Base-by-base conservation (phyloP, 2,329 filamentous ascomycete species). In the Cladosporium velox region DNA sequence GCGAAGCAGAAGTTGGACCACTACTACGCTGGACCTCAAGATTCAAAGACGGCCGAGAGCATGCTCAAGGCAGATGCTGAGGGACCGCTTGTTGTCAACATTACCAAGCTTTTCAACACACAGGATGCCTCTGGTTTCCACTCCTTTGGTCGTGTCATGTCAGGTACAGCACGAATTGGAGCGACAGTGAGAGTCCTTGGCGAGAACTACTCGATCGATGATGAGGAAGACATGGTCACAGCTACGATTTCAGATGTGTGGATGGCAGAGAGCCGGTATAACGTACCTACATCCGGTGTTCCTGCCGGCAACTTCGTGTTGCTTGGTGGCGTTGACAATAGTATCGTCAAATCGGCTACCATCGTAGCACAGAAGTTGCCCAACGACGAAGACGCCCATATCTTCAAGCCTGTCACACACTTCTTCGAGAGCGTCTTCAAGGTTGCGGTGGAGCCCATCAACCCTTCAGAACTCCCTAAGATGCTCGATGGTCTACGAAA, bases 371-470 rank as follows among this genome's bases (percentile, higher is more conserved):
- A 88, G 47, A 90, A 88, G 70, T 84, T 97, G 10, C 90, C 92
- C 30, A 90, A 96, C 62, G 88, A 95, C 57, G 94, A 98, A 77
- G 93, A 96, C 68, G 93, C 92, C 0, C 96, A 96, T 78, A 96
- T 99, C 74, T 98, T 99, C 86, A 90, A 89, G 70, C 94, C 95
- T 0, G 86, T 99, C 67, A 88, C 89, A 10, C 95, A 99, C 80
- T 96, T 98, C 79, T 98, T 95, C 35, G 92, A 99, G 77, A 97
- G 94, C 0, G 93, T 99, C 0, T 91, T 99, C 79, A 99, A 99
- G 81, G 91, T 99, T 38, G 95, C 95, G 0, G 94, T 99, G 10
- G 95, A 99, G 80, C 95, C 95, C 1, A 95, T 99, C 78, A 99
- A 98, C 77, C 95, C 95, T 2, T 98, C 94, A 0, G 95, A 99